These are phyloP conservation scores for Colletotrichum tabaci DNA, from an alignment of 2,329 filamentous ascomycete genomes.

Conservation along the genomic window DNA sequence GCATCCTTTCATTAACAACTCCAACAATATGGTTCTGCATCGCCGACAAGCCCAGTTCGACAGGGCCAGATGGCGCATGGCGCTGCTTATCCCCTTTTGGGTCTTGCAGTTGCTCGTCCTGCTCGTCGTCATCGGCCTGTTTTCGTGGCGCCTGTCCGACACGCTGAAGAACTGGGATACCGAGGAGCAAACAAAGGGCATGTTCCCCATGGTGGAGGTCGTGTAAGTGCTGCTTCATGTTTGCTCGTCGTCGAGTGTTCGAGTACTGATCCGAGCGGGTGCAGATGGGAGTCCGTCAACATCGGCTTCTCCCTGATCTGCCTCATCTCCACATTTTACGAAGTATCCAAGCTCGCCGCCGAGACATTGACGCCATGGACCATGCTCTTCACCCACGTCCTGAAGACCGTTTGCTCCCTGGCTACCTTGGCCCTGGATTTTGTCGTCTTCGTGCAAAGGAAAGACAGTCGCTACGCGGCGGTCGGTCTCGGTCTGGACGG, in stretches of 20 bases:
- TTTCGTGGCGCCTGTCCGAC: slow-evolving; percentile 66
- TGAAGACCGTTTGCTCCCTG: slow-evolving; percentile 64
- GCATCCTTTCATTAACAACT: not conserved
- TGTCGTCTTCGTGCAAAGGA: slow-evolving; percentile 62
- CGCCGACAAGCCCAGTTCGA: slow-evolving; percentile 68
- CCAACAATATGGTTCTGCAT: slow-evolving; percentile 59
- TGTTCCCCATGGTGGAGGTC: slow-evolving; percentile 62
- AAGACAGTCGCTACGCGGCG: slow-evolving; percentile 63
- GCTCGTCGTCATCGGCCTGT: slow-evolving; percentile 64
- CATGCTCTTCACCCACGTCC: slow-evolving; percentile 65
- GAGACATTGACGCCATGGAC: slow-evolving; percentile 69
- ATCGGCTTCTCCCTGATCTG: slow-evolving; percentile 64
- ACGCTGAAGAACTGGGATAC: slow-evolving; percentile 61
- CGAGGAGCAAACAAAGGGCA: slow-evolving; percentile 52
- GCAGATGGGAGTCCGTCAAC: slow-evolving; percentile 69
- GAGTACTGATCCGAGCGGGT: slow-evolving; percentile 16
- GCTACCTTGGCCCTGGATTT: slow-evolving; percentile 67
- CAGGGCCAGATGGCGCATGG: slow-evolving; percentile 65
- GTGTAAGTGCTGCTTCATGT: slow-evolving; percentile 59
- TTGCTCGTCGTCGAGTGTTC: not conserved
- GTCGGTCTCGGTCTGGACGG: slow-evolving; percentile 65
- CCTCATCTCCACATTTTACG: slow-evolving; percentile 62
- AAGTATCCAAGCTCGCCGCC: slow-evolving; percentile 62
- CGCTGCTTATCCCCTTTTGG: slow-evolving; percentile 66
- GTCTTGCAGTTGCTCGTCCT: slow-evolving; percentile 62